Conservation (phyloP, 805 yeast genomes). For the Teunomyces aglyptinius region DNA sequence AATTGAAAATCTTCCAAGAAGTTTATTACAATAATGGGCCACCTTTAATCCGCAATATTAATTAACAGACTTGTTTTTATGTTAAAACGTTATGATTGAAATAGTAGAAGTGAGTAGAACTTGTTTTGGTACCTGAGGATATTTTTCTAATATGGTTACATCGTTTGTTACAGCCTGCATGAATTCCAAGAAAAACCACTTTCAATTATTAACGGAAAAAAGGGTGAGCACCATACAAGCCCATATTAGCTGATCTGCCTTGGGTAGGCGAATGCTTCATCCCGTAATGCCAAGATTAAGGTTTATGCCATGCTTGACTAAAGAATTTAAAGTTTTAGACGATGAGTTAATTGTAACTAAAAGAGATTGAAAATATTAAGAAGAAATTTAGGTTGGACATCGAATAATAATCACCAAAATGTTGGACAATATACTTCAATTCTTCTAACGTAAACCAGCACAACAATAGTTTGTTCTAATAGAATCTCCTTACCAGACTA, state of each 20-base stretch:
- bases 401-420: too few species aligned
- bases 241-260: neutral
- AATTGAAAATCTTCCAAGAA: too few species aligned
- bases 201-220: neutral
- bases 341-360: neutral
- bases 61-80: too few species aligned
- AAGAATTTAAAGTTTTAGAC: neutral
- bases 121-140: neutral
- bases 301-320: neutral
- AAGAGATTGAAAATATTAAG: neutral
- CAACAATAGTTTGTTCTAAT: too few species aligned
- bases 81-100: too few species aligned
- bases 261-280: neutral
- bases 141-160: neutral
- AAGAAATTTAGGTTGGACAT: too few species aligned
- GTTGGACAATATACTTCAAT: too few species aligned
- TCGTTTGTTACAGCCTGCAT: neutral
- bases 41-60: too few species aligned
- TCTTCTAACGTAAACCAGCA: too few species aligned
- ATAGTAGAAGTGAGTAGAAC: too few species aligned
- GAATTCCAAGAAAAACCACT: neutral
- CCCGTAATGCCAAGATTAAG: neutral
- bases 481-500: neutral
- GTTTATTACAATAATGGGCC: too few species aligned
- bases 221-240: neutral